Base-by-base conservation (phyloP, 176 grass and related monocot genomes). In the Miscanthus lutarioriparius region DNA sequence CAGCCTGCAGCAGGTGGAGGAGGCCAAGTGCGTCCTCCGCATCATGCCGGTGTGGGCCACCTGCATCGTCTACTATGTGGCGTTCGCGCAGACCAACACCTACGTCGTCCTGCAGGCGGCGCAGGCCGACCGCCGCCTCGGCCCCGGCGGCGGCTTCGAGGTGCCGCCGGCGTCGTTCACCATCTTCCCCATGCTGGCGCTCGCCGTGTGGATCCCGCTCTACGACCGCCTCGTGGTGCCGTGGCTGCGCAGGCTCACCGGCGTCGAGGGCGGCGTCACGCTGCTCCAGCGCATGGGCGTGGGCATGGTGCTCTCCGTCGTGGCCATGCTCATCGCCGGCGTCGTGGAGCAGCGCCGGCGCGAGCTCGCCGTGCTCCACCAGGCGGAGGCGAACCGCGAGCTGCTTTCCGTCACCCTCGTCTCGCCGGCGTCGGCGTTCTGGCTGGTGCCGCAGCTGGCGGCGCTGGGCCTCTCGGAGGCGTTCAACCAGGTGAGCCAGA, bases 231-330 rank as follows among this genome's bases (percentile, higher is more conserved):
- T 97, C 41, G 0, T 92, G 2, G 61, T 92, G 54, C 94, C 83
- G 2, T 88, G 75, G 77, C 67, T 86, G 58, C 38, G 79, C 61
- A 23, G 67, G 67, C 71, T 87, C 35, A 91, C 37, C 45, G 85
- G 80, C n/a, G 83, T 65, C 4, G 89, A 90, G 51, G 92, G 72
- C 8, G 92, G 91, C 53, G 20, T 92, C 36, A 90, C 92, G 41
- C 62, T 92, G 56, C 92, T 97, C 23, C 89, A 94, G 78, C 78
- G 89, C 26, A 97, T 97, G 89, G 94, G 91, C 44, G 65, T 90
- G 39, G 94, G 91, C 32, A 86, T 92, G 32, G 83, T 66, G 38
- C 79, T 97, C 19, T 79, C 88, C 8, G 56, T 90, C 16, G 51
- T 77, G 20, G 83, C 90, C 12, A 94, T 94, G 92, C 4, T 88